Percentiles rank a stretch among this genome's conserved stretches.
Conservation (phyloP, 2,329 filamentous ascomycete genomes). For the Phialophora macrospora region DNA sequence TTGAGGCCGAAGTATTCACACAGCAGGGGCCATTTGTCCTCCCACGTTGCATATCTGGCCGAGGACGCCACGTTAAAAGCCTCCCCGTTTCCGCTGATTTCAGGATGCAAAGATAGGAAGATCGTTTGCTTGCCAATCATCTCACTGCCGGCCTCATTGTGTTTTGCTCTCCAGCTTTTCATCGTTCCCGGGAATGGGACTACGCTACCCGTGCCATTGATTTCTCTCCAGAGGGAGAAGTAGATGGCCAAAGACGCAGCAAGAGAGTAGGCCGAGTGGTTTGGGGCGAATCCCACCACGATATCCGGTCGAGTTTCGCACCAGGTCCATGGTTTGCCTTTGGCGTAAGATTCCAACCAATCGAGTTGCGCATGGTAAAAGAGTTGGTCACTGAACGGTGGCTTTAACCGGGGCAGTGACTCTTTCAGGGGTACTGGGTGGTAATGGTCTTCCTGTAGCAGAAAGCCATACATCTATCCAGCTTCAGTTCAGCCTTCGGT, state of each 20-base stretch:
- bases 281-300: not conserved
- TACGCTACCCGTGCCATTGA: not conserved
- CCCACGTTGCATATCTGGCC: not conserved
- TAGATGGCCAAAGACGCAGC: not conserved
- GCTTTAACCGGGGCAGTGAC: conserved; percentile 41
- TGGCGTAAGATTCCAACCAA: conserved; percentile 30
- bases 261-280: not conserved
- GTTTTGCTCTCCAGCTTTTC: conserved; percentile 37
- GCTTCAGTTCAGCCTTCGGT: not conserved
- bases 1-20: not conserved
- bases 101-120: conserved; percentile 39
- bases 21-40: not conserved
- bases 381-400: conserved; percentile 41
- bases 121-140: conserved; percentile 42
- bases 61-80: not conserved
- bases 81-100: not conserved
- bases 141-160: conserved; percentile 41
- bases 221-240: not conserved
- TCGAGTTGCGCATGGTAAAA: conserved; percentile 43
- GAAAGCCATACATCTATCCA: not conserved
- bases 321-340: not conserved
- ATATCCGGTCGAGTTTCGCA: not conserved
- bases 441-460: not conserved
- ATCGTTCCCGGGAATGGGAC: not conserved
- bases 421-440: conserved; percentile 43